Percentiles rank a stretch among this genome's conserved stretches.
Evolutionary conservation across 306 rosid genomes (phyloP).

Genomic region (Quercus aquifolioides): DNA sequence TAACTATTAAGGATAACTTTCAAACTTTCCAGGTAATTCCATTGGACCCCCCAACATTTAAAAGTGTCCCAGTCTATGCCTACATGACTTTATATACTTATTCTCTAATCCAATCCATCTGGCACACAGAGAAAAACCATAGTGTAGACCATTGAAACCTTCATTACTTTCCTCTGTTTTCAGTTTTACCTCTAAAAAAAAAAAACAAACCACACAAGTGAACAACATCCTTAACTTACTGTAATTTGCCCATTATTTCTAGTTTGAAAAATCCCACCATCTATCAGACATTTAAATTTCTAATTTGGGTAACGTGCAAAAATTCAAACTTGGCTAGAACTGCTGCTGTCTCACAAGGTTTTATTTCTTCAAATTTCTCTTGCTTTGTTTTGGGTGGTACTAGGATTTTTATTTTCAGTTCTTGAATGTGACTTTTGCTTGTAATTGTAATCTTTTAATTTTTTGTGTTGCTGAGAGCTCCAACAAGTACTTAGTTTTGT

Average conservation of each 20-base stretch:
- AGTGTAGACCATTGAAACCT: background rate
- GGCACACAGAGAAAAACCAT: background rate
- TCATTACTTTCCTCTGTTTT: no score
- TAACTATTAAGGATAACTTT: background rate
- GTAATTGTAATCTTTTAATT: background rate
- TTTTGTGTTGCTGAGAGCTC: background rate
- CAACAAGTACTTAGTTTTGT: background rate
- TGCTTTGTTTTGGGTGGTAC: background rate
- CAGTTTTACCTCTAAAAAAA: no score
- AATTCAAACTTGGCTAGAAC: background rate
- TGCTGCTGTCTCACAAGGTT: background rate
- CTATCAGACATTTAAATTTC: background rate
- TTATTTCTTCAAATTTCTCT: background rate
- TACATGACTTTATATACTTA: background rate
- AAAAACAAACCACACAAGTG: no score
- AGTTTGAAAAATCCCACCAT: background rate
- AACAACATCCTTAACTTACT: no score
- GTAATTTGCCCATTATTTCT: background rate
- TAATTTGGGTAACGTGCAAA: background rate
- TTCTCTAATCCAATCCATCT: background rate
- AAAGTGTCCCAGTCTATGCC: background rate
- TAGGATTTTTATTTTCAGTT: background rate
- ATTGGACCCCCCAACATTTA: background rate
- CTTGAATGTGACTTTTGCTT: background rate
- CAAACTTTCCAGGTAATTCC: background rate